phyloP scores from a whole-genome alignment of 305 asterid species.

The Vinca major region DNA sequence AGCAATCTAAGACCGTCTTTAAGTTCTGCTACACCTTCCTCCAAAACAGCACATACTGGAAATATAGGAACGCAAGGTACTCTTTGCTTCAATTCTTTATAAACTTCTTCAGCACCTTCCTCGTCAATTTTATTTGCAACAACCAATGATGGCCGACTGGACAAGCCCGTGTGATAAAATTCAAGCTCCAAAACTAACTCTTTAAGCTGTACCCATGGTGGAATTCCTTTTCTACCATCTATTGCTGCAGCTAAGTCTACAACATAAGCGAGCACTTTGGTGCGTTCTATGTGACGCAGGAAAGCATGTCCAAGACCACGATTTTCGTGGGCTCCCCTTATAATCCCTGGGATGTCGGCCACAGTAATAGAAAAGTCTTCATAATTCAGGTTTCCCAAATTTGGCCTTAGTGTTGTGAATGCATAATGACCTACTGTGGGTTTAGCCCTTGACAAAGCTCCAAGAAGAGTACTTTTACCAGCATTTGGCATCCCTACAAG shows the following conservation, averaged over 20 bases:
- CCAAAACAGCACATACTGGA: conserved; percentile 88
- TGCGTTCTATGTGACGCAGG: conserved; percentile 80
- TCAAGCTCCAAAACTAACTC: conserved; percentile 72
- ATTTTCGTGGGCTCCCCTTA: conserved; percentile 81
- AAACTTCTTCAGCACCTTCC: conserved; percentile 65
- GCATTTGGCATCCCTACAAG: conserved; percentile 96
- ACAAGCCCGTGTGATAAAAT: conserved; percentile 58
- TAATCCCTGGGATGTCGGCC: conserved; percentile 88
- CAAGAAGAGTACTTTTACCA: conserved; percentile 92
- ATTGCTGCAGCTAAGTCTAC: conserved; percentile 60
- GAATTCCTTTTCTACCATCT: conserved; percentile 61
- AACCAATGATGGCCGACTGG: conserved; percentile 59
- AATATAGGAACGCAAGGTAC: conserved; percentile 50
- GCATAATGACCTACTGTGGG: conserved; percentile 83
- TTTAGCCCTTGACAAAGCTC: conserved; percentile 76
- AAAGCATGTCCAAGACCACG: conserved; percentile 93
- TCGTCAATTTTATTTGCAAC: conserved; percentile 89
- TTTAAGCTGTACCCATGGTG: conserved; percentile 81
- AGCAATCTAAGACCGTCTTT: conserved; percentile 67
- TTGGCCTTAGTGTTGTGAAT: conserved; percentile 90
- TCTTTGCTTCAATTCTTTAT: conserved; percentile 53
- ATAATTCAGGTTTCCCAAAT: conserved; percentile 60
- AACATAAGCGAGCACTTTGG: conserved; percentile 76
- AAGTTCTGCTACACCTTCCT: conserved; percentile 62
- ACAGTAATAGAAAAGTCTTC: conserved; percentile 71